Conservation (phyloP, 768 basidiomycete species). For the Psilocybe sp. region DNA sequence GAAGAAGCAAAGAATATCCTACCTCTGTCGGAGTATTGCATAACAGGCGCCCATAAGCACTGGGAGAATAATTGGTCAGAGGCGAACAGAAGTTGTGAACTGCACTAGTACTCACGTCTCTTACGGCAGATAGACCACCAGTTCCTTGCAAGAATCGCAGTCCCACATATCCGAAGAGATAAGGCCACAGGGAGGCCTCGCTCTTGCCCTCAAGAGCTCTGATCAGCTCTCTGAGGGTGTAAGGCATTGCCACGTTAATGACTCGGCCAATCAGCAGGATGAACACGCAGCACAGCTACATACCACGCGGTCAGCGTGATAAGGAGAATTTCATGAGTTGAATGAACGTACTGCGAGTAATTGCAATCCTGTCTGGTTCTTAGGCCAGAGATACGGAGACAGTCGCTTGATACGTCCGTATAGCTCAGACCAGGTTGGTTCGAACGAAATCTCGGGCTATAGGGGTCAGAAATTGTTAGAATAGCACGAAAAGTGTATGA, state of each 20-base stretch:
- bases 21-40: constrained; percentile 84
- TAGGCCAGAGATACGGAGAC: constrained; percentile 84
- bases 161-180: constrained; percentile 64
- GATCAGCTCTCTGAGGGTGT: constrained; percentile 67
- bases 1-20: constrained; percentile 10
- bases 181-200: constrained; percentile 59
- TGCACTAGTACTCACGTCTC: constrained; percentile 39
- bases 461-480: constrained; percentile 26
- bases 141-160: constrained; percentile 74
- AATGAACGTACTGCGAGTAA: constrained; percentile 53
- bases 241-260: constrained; percentile 72
- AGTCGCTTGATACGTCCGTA: constrained; percentile 62
- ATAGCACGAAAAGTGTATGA: constrained; percentile 2
- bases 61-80: constrained; percentile 17
- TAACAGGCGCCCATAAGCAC: constrained; percentile 83
- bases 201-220: constrained; percentile 47
- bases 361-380: constrained; percentile 62
- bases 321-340: neutral
- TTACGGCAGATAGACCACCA: constrained; percentile 71
- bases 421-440: constrained; percentile 73
- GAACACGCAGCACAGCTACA: constrained; percentile 61
- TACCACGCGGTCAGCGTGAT: constrained; percentile 4
- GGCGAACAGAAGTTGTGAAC: neutral
- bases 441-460: constrained; percentile 53
- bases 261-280: constrained; percentile 72